Percentiles rank a stretch among this genome's conserved stretches.
These are phyloP conservation scores for Quercus glauca DNA, from an alignment of 306 rosid genomes.

Conservation along the genomic window DNA sequence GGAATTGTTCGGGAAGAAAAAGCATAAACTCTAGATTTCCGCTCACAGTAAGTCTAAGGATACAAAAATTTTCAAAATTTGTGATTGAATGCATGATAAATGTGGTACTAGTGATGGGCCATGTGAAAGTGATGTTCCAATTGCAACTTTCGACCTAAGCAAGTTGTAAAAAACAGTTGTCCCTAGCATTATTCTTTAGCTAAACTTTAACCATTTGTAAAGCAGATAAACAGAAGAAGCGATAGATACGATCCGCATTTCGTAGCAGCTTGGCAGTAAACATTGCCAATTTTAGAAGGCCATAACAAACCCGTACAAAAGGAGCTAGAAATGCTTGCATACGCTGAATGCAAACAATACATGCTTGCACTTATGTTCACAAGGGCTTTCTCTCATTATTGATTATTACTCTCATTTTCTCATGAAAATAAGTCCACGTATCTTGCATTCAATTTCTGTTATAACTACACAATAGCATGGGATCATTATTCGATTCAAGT, in stretches of 20 bases:
- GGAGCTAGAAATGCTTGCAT: not conserved
- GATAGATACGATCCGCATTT: not conserved
- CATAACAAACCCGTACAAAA: not conserved
- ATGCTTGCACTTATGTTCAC: too few relatives aligned
- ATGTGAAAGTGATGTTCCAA: too few relatives aligned
- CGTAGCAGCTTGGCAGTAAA: not conserved
- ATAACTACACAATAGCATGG: not conserved
- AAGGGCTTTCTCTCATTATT: not conserved
- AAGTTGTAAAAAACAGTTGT: too few relatives aligned
- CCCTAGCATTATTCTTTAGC: not conserved
- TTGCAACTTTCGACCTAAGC: too few relatives aligned
- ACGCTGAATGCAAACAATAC: not conserved
- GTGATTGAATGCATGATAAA: too few relatives aligned
- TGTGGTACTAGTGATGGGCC: too few relatives aligned
- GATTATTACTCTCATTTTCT: constrained; percentile 3
- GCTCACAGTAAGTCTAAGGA: too few relatives aligned
- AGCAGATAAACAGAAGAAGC: not conserved
- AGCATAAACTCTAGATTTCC: not conserved
- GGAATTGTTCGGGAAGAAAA: not conserved
- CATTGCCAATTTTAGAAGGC: not conserved
- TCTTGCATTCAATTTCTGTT: constrained; percentile 8
- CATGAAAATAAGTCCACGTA: not conserved
- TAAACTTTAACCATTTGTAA: not conserved
- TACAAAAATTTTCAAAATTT: too few relatives aligned
- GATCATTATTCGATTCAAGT: not conserved